phyloP scores from a whole-genome alignment of 805 yeast genomes.

The Priceomyces castillae region DNA sequence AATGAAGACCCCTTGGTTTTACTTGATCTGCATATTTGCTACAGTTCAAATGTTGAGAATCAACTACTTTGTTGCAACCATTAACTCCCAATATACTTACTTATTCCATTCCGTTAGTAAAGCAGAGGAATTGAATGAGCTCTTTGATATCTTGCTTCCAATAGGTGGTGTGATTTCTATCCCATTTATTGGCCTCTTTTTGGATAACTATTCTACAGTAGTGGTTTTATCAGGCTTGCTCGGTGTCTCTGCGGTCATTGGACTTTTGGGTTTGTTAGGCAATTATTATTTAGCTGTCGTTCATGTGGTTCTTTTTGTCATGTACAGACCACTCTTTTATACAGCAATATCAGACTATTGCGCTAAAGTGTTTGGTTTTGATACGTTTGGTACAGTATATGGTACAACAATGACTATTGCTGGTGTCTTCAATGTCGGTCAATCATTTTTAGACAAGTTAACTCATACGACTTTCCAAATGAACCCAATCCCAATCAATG shows the following conservation, averaged over 20 bases:
- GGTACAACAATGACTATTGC: constrained; percentile 55
- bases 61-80: constrained; percentile 58
- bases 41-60: constrained; percentile 56
- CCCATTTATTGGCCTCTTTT: constrained; percentile 52
- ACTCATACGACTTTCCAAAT: constrained; percentile 52
- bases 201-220: constrained; percentile 49
- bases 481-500: constrained; percentile 55
- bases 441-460: constrained; percentile 43
- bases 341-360: constrained; percentile 57
- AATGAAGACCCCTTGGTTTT: constrained; percentile 52
- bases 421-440: constrained; percentile 50
- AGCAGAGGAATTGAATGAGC: constrained; percentile 43
- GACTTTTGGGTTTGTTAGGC: constrained; percentile 47
- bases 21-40: constrained; percentile 47
- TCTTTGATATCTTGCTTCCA: constrained; percentile 55
- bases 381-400: constrained; percentile 58
- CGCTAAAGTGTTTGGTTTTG: constrained; percentile 63
- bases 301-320: constrained; percentile 48
- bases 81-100: constrained; percentile 52
- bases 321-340: constrained; percentile 56
- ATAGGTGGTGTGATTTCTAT: constrained; percentile 54
- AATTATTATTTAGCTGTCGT: constrained; percentile 41
- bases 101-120: constrained; percentile 36
- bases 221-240: constrained; percentile 41
- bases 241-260: constrained; percentile 42